Evolutionary conservation across 108 stramenopile species (phyloP), one percentile per base, ranked within the genome.

Genomic region (Stephanodiscus triporus): DNA sequence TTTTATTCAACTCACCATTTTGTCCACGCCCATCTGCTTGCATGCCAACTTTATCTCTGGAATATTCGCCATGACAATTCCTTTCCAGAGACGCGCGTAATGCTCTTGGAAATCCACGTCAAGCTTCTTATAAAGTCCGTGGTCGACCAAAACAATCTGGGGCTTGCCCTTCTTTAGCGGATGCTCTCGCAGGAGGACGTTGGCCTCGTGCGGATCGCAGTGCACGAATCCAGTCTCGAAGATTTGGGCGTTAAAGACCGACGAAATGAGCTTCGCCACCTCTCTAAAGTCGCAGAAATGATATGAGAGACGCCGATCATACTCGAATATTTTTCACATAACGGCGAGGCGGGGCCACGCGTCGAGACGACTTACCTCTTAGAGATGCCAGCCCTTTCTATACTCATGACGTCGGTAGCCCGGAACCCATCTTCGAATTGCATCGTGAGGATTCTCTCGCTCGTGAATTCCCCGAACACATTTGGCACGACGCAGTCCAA

Each of bases 171-270:
- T 70, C 49, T 87, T 84, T 2, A 36, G 78, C n/a, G 84, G 82
- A 34, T 80, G 73, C n/a, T 72, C 78, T 37, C 98, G 84, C 37
- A 97, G 63, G 23, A 97, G 77, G 1, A 97, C 90, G 73, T 98
- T 98, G 17, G 93, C 96, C 40, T 93, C 90, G 79, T 98, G 98
- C 9, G 98, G 98, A 72, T 98, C 91, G 66, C 95, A 95, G 72
- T 98, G 96, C 8, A 96, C 93, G 60, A 78, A 88, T 4, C 91
- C 89, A 24, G 78, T 63, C 9, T 66, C 49, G 71, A 95, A 95
- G 7, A 91, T 83, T 68, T 95, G 94, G 13, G 89, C 85, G 34
- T 86, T 83, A 60, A 95, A 95, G 19, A 93, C 88, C 20, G 87
- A 84, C 0, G 91, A 90, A 8, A 95, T 84, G 26, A 95, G 69